phyloP scores from a whole-genome alignment of 2,329 filamentous ascomycete genomes.

The Alternaria rosae region DNA sequence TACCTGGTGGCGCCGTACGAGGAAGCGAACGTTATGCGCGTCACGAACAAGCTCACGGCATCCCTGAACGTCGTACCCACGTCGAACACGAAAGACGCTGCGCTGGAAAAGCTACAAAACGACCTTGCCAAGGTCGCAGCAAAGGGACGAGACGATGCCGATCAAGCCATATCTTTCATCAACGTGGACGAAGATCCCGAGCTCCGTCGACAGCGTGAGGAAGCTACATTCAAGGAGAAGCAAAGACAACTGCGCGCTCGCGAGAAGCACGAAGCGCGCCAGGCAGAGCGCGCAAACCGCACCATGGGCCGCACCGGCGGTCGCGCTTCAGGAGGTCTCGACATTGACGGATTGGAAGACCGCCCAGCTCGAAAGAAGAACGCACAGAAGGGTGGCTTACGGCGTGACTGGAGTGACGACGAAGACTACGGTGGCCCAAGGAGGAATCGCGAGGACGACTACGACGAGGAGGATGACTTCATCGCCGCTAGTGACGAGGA shows the following conservation, averaged over 20 bases:
- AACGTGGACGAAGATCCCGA: constrained; percentile 77
- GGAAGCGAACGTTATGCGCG: constrained; percentile 71
- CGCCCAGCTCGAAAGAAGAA: constrained; percentile 39
- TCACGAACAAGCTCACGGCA: constrained; percentile 78
- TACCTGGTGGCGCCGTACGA: constrained; percentile 78
- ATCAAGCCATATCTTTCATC: constrained; percentile 69
- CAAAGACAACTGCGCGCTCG: constrained; percentile 67
- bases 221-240: constrained; percentile 76
- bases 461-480: constrained; percentile 82
- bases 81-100: constrained; percentile 73
- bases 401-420: constrained; percentile 70
- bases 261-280: constrained; percentile 71
- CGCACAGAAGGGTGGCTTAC: constrained; percentile 47
- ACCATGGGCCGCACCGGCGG: constrained; percentile 59
- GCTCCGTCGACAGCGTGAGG: constrained; percentile 75
- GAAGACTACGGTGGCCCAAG: constrained; percentile 74
- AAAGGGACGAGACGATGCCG: constrained; percentile 54
- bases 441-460: constrained; percentile 72
- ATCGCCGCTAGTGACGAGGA: constrained; percentile 79
- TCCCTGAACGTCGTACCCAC: constrained; percentile 74
- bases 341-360: constrained; percentile 66
- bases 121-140: constrained; percentile 70
- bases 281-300: constrained; percentile 65
- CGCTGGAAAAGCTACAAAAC: constrained; percentile 71
- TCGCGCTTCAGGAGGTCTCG: constrained; percentile 65